These are phyloP conservation scores for Inosperma sp. DNA, from an alignment of 768 basidiomycete species.

Conservation along the genomic window DNA sequence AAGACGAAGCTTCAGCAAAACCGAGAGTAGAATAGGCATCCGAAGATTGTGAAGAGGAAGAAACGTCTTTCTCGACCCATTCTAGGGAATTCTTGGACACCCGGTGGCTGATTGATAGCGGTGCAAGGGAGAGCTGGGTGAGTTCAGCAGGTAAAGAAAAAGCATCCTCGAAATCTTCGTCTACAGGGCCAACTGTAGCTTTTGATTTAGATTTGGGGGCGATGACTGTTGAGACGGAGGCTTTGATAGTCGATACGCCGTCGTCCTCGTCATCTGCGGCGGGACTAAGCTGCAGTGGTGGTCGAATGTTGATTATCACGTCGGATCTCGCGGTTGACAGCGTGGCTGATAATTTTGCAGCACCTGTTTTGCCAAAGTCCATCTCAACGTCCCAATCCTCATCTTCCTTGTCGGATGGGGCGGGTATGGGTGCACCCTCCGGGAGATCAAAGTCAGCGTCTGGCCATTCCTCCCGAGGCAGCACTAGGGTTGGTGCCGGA, in stretches of 20 bases:
- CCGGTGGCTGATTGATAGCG: slow-evolving; percentile 68
- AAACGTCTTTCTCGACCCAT: slow-evolving; percentile 81
- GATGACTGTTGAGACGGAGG: slow-evolving; percentile 40
- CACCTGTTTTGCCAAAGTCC: slow-evolving; percentile 58
- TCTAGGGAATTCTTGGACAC: slow-evolving; percentile 81
- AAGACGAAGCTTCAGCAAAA: slow-evolving; percentile 65
- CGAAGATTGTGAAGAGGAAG: slow-evolving; percentile 81
- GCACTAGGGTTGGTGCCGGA: slow-evolving; percentile 50
- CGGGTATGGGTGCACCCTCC: slow-evolving; percentile 64
- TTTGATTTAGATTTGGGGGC: slow-evolving; percentile 35
- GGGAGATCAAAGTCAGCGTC: slow-evolving; percentile 86
- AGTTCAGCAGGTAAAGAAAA: slow-evolving; percentile 79
- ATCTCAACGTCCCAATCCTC: slow-evolving; percentile 81
- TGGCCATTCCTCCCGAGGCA: slow-evolving; percentile 73
- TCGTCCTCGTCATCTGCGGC: slow-evolving; percentile 69
- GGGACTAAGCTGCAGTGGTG: slow-evolving; percentile 47
- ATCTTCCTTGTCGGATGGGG: slow-evolving; percentile 61
- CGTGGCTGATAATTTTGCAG: slow-evolving; percentile 35
- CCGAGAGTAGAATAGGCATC: slow-evolving; percentile 80
- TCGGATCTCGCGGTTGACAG: slow-evolving; percentile 38
- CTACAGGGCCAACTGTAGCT: slow-evolving; percentile 37
- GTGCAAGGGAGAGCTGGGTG: slow-evolving; percentile 76
- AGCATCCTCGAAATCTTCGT: slow-evolving; percentile 81
- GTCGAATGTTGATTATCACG: slow-evolving; percentile 58
- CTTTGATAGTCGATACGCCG: slow-evolving; percentile 81